A percentile compares a stretch with the other conserved stretches of the same genome.
Evolutionary conservation across 2,329 filamentous ascomycete genomes (phyloP).

Genomic region (Pseudocercospora crystallina): DNA sequence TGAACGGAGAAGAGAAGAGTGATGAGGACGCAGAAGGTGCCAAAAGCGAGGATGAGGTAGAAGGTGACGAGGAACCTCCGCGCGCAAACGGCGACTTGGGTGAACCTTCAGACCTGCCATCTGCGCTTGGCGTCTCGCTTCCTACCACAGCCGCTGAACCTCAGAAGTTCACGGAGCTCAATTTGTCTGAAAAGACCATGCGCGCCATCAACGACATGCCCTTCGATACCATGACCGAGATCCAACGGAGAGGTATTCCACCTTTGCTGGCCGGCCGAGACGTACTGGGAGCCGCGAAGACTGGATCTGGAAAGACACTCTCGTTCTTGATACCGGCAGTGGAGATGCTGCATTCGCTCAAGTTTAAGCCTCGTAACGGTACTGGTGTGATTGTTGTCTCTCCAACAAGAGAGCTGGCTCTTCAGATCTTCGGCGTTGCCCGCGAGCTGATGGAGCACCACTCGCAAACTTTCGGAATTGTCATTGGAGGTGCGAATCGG

Average conservation of each 20-base stretch:
- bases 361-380: constrained; percentile 91
- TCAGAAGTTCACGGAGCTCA: constrained; percentile 75
- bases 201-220: constrained; percentile 88
- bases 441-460: constrained; percentile 90
- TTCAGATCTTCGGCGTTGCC: constrained; percentile 95
- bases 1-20: constrained; percentile 25
- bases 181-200: constrained; percentile 84
- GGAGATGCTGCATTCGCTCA: constrained; percentile 85
- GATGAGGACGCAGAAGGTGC: constrained; percentile 39
- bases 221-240: constrained; percentile 93
- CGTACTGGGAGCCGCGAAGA: constrained; percentile 93
- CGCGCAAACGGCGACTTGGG: constrained; percentile 33
- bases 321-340: constrained; percentile 92
- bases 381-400: constrained; percentile 91
- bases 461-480: constrained; percentile 92
- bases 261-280: constrained; percentile 86
- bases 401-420: constrained; percentile 86
- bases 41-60: constrained; percentile 29
- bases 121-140: constrained; percentile 55
- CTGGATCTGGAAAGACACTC: constrained; percentile 91
- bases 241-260: constrained; percentile 83
- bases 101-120: constrained; percentile 52
- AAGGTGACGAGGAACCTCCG: constrained; percentile 25
- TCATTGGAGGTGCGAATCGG: constrained; percentile 91
- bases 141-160: constrained; percentile 63